A percentile compares a stretch with the other conserved stretches of the same genome.
phyloP scores from a whole-genome alignment of 2,329 filamentous ascomycete genomes.

The Xylariaceae sp. region DNA sequence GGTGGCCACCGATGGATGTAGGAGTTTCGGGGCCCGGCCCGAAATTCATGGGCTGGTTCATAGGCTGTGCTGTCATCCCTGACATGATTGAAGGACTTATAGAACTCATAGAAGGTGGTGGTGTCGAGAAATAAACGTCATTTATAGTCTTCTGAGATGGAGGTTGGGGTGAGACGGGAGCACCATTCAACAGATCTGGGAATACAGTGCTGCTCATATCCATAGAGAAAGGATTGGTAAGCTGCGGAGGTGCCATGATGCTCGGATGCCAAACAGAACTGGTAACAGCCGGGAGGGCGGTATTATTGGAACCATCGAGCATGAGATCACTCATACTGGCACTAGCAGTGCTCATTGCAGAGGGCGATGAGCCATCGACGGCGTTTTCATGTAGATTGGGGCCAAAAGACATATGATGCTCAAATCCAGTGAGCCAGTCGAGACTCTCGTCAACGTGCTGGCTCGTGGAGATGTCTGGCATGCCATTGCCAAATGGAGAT shows the following conservation, averaged over 20 bases:
- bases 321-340: slow-evolving; percentile 90
- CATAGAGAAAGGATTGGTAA: slow-evolving; percentile 66
- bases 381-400: slow-evolving; percentile 65
- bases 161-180: slow-evolving; percentile 73
- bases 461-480: slow-evolving; percentile 52
- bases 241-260: slow-evolving; percentile 63
- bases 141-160: slow-evolving; percentile 63
- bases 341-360: slow-evolving; percentile 90
- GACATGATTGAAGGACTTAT: slow-evolving; percentile 68
- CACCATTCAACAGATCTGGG: slow-evolving; percentile 67
- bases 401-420: slow-evolving; percentile 67
- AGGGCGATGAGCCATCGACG: slow-evolving; percentile 89
- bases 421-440: slow-evolving; percentile 77
- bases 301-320: slow-evolving; percentile 72
- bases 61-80: slow-evolving; percentile 54
- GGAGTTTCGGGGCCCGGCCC: slow-evolving; percentile 64
- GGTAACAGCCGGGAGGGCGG: slow-evolving; percentile 46
- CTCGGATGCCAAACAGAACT: slow-evolving; percentile 64
- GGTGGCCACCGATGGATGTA: slow-evolving; percentile 61
- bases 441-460: slow-evolving; percentile 70
- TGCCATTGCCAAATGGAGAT: slow-evolving; percentile 54
- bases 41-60: slow-evolving; percentile 63
- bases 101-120: slow-evolving; percentile 67
- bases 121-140: slow-evolving; percentile 74
- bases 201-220: slow-evolving; percentile 71